Conservation (phyloP, 805 yeast genomes). For the Cyberlindnera mycetangii region DNA sequence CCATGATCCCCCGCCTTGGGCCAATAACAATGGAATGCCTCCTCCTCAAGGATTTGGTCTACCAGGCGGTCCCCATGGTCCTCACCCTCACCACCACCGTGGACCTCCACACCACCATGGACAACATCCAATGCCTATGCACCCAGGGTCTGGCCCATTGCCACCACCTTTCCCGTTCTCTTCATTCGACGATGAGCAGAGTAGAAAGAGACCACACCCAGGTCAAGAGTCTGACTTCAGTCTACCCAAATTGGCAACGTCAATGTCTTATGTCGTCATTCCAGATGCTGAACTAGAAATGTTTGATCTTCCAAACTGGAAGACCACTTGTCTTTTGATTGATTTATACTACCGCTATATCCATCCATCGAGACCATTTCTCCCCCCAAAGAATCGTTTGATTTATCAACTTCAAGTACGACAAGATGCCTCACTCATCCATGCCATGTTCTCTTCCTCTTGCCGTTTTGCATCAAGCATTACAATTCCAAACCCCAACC, state of each 20-base stretch:
- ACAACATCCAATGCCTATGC: conserved; percentile 7
- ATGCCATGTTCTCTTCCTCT: conserved; percentile 36
- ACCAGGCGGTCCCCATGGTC: background rate
- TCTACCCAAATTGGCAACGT: conserved; percentile 12
- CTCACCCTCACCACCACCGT: conserved; percentile 4
- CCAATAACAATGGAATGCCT: background rate
- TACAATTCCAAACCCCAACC: conserved; percentile 25
- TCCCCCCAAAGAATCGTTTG: conserved; percentile 35
- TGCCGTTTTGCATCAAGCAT: conserved; percentile 31
- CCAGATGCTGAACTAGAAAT: conserved; percentile 30
- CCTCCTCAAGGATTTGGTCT: conserved; percentile 6
- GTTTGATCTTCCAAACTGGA: conserved; percentile 38
- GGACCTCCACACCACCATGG: conserved; percentile 1
- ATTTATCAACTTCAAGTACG: conserved; percentile 30
- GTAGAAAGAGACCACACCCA: conserved; percentile 10
- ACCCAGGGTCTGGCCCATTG: conserved; percentile 7
- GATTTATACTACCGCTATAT: conserved; percentile 41
- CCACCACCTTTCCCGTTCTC: conserved; percentile 11
- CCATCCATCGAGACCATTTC: conserved; percentile 35
- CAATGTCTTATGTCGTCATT: conserved; percentile 19
- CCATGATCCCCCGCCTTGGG: conserved; percentile 4
- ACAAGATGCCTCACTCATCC: conserved; percentile 31
- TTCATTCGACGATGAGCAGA: conserved; percentile 7
- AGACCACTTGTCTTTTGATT: conserved; percentile 31
- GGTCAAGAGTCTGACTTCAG: conserved; percentile 6